phyloP scores from a whole-genome alignment of 352 stramenopile species.

The Pythium pyrilobum region DNA sequence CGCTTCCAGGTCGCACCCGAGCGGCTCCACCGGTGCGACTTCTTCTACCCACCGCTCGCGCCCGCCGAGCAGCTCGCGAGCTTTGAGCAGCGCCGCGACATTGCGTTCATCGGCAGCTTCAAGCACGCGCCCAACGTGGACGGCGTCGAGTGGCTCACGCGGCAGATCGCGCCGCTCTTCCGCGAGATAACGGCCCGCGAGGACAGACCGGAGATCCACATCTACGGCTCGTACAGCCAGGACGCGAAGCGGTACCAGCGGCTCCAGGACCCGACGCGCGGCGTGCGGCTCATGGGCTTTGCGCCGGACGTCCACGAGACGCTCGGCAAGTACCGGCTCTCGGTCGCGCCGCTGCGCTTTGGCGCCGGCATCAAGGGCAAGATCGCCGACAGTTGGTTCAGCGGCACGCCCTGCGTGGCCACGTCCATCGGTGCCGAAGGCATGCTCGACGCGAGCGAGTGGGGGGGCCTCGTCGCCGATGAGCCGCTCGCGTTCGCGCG shows the following conservation, averaged over 20 bases:
- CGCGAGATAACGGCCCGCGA: constrained; percentile 15
- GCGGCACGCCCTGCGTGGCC: constrained; percentile 86
- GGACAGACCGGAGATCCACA: constrained; percentile 49
- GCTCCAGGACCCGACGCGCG: constrained; percentile 38
- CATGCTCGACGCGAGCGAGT: constrained; percentile 38
- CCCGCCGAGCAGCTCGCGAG: constrained; percentile 17
- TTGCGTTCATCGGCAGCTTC: constrained; percentile 89
- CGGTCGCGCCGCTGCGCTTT: constrained; percentile 89
- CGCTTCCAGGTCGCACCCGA: constrained; percentile 53
- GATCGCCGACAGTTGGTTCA: constrained; percentile 91
- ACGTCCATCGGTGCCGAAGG: constrained; percentile 89
- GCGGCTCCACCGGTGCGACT: constrained; percentile 46
- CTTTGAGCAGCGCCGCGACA: constrained; percentile 39
- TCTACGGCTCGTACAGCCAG: constrained; percentile 82
- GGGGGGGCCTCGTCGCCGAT: constrained; percentile 55
- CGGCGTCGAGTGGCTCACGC: constrained; percentile 72
- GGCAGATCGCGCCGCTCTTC: constrained; percentile 70
- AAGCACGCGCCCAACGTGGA: constrained; percentile 90
- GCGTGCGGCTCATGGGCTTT: constrained; percentile 80
- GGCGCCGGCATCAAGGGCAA: constrained; percentile 95
- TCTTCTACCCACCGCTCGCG: constrained; percentile 44
- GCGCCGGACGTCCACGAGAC: constrained; percentile 66
- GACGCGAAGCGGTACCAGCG: constrained; percentile 39
- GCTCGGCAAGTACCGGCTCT: constrained; percentile 61
- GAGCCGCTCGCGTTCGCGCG: constrained; percentile 33